Conservation (phyloP, 805 yeast species). For the Wickerhamiella musiphila region DNA sequence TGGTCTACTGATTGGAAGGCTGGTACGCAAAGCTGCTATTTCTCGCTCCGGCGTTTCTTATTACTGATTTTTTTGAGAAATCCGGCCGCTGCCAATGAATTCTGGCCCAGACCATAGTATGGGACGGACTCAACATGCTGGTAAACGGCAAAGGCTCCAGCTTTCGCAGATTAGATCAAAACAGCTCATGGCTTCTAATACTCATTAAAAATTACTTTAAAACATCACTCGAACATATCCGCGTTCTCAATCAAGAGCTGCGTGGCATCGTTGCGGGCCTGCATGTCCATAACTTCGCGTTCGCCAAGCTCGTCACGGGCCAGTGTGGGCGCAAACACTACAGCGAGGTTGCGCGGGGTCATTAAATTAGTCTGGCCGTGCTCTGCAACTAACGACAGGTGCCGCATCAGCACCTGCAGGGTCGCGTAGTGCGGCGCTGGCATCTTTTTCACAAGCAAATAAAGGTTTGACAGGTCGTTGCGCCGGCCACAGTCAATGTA, state of each 20-base stretch:
- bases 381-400: slow-evolving; percentile 42
- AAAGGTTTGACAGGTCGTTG: slow-evolving; percentile 28
- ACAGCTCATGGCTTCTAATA: too few species aligned
- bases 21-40: too few species aligned
- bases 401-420: slow-evolving; percentile 39
- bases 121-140: too few species aligned
- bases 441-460: slow-evolving; percentile 30
- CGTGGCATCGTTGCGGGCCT: slow-evolving; percentile 56
- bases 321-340: slow-evolving; percentile 89
- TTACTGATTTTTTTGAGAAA: too few species aligned
- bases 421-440: slow-evolving; percentile 55
- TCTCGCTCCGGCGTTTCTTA: too few species aligned
- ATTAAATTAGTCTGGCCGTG: slow-evolving; percentile 49
- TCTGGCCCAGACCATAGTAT: too few species aligned
- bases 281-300: slow-evolving; percentile 73
- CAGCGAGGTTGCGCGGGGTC: slow-evolving; percentile 68
- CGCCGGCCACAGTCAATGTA: slow-evolving; percentile 36
- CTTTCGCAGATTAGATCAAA: too few species aligned
- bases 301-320: slow-evolving; percentile 66
- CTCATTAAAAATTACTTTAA: too few species aligned
- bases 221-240: slow-evolving; percentile 5
- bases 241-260: slow-evolving; percentile 38
- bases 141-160: too few species aligned
- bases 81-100: too few species aligned
- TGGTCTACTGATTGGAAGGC: too few species aligned